phyloP scores from a whole-genome alignment of 768 basidiomycete species.

The Lyophyllum semitale region DNA sequence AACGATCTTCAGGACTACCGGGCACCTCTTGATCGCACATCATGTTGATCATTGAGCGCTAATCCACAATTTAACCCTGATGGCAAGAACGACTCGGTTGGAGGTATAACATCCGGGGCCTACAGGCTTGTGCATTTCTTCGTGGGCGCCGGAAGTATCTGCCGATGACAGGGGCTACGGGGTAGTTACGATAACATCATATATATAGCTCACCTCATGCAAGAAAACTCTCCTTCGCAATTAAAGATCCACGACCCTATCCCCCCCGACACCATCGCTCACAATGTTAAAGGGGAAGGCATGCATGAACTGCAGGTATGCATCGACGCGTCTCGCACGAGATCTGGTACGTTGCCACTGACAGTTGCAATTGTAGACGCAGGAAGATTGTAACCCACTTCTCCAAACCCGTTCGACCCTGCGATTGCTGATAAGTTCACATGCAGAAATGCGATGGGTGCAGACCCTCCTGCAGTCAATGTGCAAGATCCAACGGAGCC shows the following conservation, averaged over 20 bases:
- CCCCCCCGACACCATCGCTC: not conserved
- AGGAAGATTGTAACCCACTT: slow-evolving; percentile 45
- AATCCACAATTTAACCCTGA: not conserved
- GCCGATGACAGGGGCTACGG: slow-evolving; percentile 5
- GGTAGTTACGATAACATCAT: not conserved
- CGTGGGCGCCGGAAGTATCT: not conserved
- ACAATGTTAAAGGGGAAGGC: slow-evolving; percentile 39
- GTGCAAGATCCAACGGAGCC: slow-evolving; percentile 38
- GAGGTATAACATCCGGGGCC: not conserved
- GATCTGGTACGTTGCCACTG: not conserved
- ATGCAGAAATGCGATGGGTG: slow-evolving; percentile 55
- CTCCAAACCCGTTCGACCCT: not conserved
- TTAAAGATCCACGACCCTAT: not conserved
- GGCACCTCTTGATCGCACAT: not conserved
- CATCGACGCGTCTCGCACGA: not conserved
- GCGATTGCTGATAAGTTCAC: not conserved
- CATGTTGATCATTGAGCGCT: not conserved
- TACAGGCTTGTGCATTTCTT: not conserved
- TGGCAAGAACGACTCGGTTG: not conserved
- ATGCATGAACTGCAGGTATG: slow-evolving; percentile 54
- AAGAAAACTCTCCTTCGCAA: not conserved
- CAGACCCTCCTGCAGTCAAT: slow-evolving; percentile 53
- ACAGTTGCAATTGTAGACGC: slow-evolving; percentile 31
- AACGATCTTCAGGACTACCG: not conserved
- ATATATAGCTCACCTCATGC: slow-evolving; percentile 1